These are phyloP conservation scores for Platanthera guangdongensis DNA, from an alignment of 106 monocot genomes.

Conservation along the genomic window DNA sequence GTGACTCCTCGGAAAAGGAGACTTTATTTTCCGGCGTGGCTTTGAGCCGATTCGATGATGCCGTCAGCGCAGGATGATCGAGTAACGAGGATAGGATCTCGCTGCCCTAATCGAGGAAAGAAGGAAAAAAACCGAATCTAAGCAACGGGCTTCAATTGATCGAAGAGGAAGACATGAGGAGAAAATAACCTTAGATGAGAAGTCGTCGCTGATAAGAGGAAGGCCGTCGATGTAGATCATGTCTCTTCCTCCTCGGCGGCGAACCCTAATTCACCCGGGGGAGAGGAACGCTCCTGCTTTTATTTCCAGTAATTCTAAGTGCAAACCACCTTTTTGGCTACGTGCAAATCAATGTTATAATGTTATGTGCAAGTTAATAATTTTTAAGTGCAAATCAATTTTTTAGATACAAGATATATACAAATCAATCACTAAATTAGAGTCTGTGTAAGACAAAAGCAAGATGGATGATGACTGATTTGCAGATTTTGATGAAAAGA, in stretches of 20 bases:
- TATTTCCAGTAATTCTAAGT: no score
- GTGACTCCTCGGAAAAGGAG: slow-evolving; percentile 21
- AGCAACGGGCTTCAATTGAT: background rate
- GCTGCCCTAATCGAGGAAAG: slow-evolving; percentile 7
- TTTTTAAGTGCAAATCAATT: no score
- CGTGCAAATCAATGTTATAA: no score
- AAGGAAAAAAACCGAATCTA: background rate
- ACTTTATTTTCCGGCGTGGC: slow-evolving; percentile 29
- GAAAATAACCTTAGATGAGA: background rate
- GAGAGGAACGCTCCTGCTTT: no score
- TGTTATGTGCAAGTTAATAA: no score
- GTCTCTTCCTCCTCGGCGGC: slow-evolving; percentile 1
- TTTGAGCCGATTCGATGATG: slow-evolving; percentile 49
- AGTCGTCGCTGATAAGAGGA: slow-evolving; percentile 9
- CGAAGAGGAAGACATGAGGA: background rate
- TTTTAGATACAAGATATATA: no score
- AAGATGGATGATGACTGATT: no score
- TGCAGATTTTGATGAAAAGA: no score
- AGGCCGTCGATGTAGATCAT: slow-evolving; percentile 41
- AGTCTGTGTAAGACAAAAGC: no score
- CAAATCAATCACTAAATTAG: no score
- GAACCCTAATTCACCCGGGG: background rate
- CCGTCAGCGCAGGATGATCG: slow-evolving; percentile 43
- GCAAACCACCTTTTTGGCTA: no score
- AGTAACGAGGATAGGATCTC: slow-evolving; percentile 38